A percentile compares a stretch with the other conserved stretches of the same genome.
Conservation (phyloP, 2,329 filamentous ascomycete genomes). For the Cordyceps fumosorosea region DNA sequence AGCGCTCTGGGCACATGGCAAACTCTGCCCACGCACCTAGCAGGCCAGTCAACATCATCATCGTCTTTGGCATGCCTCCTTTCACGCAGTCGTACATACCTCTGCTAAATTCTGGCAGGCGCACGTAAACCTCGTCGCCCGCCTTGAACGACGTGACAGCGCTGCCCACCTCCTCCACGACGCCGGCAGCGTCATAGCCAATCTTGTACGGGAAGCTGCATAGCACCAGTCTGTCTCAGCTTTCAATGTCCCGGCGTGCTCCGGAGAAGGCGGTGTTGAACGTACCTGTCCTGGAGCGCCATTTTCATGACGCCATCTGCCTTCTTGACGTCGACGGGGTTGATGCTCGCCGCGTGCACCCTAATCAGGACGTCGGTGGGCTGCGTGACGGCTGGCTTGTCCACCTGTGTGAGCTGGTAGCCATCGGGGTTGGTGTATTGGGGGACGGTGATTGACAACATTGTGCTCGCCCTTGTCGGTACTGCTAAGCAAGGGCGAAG, state of each 20-base stretch:
- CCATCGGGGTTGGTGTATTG: constrained; percentile 18
- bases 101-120: constrained; percentile 19
- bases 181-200: constrained; percentile 8
- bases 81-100: constrained; percentile 11
- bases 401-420: constrained; percentile 16
- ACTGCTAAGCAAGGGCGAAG: no score
- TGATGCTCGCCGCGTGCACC: constrained; percentile 37
- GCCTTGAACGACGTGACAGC: neutral
- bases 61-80: neutral
- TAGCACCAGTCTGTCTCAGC: neutral
- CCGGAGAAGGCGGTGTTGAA: neutral
- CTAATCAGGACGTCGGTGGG: constrained; percentile 27
- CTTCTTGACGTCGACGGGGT: constrained; percentile 38
- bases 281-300: constrained; percentile 26
- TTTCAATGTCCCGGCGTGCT: neutral
- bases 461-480: constrained; percentile 2
- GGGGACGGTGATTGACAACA: constrained; percentile 17
- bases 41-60: neutral
- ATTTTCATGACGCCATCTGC: constrained; percentile 30
- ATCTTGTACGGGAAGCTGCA: constrained; percentile 12
- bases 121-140: constrained; percentile 16
- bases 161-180: constrained; percentile 4
- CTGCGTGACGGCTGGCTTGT: constrained; percentile 19
- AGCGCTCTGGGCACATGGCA: constrained; percentile 25
- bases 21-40: constrained; percentile 32